phyloP scores from a whole-genome alignment of 1,284 basidiomycete genomes.

The Apiotrichum laibachii region DNA sequence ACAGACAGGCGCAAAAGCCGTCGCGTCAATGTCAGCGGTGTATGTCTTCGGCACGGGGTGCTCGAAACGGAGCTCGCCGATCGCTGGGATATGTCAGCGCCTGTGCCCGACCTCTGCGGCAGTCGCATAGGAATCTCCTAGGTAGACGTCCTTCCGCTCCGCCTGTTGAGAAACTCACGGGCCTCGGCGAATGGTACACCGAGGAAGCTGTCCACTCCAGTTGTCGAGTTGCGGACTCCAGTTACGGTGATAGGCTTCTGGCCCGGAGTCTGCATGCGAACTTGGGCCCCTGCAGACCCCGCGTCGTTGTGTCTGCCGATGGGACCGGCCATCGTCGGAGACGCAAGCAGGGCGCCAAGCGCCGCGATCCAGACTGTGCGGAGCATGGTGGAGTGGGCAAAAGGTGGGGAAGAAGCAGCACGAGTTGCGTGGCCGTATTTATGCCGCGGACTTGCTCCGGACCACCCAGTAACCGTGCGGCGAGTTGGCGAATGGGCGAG shows the following conservation, averaged over 20 bases:
- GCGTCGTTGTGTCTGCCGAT: neutral
- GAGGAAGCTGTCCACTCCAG: constrained; percentile 9
- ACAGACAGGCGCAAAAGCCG: constrained; percentile 34
- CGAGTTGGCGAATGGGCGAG: too few species aligned
- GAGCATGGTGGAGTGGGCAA: neutral
- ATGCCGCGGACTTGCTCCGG: too few species aligned
- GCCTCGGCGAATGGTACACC: constrained; percentile 17
- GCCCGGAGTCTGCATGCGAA: neutral
- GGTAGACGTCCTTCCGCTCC: too few species aligned
- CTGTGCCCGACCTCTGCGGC: too few species aligned
- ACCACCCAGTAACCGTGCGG: too few species aligned
- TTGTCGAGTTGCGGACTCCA: neutral
- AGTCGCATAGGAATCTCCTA: too few species aligned
- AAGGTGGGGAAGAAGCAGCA: neutral
- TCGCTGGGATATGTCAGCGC: constrained; percentile 49
- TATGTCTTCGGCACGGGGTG: constrained; percentile 28
- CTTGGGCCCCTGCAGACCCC: neutral
- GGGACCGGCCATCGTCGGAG: neutral
- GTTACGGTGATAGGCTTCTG: neutral
- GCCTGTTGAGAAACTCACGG: constrained; percentile 5
- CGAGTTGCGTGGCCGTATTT: neutral
- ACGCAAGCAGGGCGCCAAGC: neutral
- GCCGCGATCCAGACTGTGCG: too few species aligned
- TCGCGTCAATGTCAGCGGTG: constrained; percentile 31
- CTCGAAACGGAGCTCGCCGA: constrained; percentile 52